phyloP scores from a whole-genome alignment of 2,329 filamentous ascomycete genomes.

The Aureobasidium sp. region DNA sequence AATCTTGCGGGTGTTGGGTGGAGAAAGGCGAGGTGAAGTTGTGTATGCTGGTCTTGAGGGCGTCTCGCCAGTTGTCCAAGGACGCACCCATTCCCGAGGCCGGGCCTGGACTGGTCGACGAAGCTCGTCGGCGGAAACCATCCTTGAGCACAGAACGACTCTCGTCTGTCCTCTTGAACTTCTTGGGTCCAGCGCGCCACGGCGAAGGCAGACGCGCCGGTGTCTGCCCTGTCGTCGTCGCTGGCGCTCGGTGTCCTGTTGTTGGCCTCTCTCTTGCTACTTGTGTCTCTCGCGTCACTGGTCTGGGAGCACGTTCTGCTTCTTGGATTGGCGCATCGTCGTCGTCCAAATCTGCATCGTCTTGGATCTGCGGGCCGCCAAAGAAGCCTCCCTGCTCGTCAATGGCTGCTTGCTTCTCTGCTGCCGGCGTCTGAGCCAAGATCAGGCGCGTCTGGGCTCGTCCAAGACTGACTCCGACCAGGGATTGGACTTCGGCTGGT shows the following conservation, averaged over 20 bases:
- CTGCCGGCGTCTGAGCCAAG: constrained; percentile 48
- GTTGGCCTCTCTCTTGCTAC: not conserved
- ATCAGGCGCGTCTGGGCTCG: constrained; percentile 47
- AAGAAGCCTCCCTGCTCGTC: constrained; percentile 43
- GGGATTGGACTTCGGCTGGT: constrained; percentile 33
- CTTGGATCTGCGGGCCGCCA: constrained; percentile 20
- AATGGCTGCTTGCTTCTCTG: constrained; percentile 50
- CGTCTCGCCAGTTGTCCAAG: constrained; percentile 19
- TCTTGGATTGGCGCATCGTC: constrained; percentile 12
- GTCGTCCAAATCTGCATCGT: constrained; percentile 12
- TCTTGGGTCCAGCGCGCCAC: constrained; percentile 33
- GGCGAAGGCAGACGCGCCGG: constrained; percentile 33
- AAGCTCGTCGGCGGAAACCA: constrained; percentile 30
- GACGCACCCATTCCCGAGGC: constrained; percentile 3
- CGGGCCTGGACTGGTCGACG: constrained; percentile 20
- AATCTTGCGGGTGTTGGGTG: constrained; percentile 12
- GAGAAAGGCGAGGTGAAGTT: constrained; percentile 22
- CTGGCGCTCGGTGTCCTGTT: not conserved
- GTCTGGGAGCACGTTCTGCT: not conserved
- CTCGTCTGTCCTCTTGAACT: constrained; percentile 28
- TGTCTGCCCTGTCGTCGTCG: not conserved
- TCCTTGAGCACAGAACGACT: constrained; percentile 31
- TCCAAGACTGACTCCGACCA: constrained; percentile 52
- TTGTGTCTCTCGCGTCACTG: not conserved
- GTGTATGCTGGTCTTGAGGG: constrained; percentile 22